These are phyloP conservation scores for Ophiocordyceps camponoti-saundersi DNA, from an alignment of 2,329 filamentous ascomycete genomes.

Conservation along the genomic window DNA sequence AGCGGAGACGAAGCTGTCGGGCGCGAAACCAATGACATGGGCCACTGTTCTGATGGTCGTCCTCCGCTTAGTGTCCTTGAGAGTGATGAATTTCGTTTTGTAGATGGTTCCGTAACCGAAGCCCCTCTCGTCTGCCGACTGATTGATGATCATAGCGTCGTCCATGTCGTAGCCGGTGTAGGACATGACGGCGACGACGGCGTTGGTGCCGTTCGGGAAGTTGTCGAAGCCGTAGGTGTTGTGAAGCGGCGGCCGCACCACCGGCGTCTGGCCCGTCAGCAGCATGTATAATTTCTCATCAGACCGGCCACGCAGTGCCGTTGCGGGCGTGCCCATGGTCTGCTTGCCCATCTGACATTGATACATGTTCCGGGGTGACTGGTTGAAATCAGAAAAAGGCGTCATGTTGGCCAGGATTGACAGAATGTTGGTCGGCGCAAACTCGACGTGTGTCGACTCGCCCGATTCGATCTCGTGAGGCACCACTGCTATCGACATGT, in stretches of 20 bases:
- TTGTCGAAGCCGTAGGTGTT: constrained; percentile 96
- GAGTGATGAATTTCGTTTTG: constrained; percentile 84
- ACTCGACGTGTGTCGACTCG: constrained; percentile 84
- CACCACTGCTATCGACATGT: constrained; percentile 94
- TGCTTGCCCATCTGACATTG: constrained; percentile 99
- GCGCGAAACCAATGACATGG: constrained; percentile 85
- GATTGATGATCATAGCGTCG: constrained; percentile 99
- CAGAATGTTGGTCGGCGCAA: constrained; percentile 86
- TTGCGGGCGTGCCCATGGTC: constrained; percentile 92
- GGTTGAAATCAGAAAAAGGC: constrained; percentile 96
- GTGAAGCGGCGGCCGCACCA: constrained; percentile 82
- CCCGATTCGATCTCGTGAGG: constrained; percentile 76
- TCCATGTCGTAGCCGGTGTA: constrained; percentile 99
- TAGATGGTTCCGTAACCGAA: constrained; percentile 95
- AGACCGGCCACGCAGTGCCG: constrained; percentile 68
- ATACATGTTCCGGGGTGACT: constrained; percentile 98
- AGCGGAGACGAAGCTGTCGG: constrained; percentile 53
- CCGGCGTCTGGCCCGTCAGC: constrained; percentile 88
- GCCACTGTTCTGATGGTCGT: constrained; percentile 51
- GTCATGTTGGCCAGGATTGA: constrained; percentile 98
- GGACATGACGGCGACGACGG: constrained; percentile 91
- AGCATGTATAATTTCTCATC: constrained; percentile 95
- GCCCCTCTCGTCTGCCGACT: constrained; percentile 86
- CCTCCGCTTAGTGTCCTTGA: constrained; percentile 61
- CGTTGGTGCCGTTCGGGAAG: constrained; percentile 92